A percentile compares a stretch with the other conserved stretches of the same genome.
Conservation (phyloP, 2,329 filamentous ascomycete species). For the Alternaria brassicicola region DNA sequence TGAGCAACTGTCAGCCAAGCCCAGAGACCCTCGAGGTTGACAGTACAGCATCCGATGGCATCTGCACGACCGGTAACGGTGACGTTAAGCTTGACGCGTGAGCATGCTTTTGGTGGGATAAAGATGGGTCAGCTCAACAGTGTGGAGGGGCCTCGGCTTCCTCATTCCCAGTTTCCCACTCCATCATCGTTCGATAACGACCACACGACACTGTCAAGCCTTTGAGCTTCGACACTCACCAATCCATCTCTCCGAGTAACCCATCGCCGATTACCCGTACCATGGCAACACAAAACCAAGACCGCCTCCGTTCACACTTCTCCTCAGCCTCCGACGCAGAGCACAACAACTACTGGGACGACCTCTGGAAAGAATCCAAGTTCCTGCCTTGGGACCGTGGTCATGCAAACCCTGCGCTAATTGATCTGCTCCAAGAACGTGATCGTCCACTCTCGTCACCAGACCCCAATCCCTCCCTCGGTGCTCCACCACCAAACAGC, state of each 20-base stretch:
- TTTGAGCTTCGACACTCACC: not conserved
- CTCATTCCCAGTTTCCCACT: not conserved
- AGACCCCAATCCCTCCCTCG: conserved; percentile 26
- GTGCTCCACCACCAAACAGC: conserved; percentile 18
- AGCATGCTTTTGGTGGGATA: conserved; percentile 2
- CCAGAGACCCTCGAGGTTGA: not conserved
- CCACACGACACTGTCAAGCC: not conserved
- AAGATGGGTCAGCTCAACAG: not conserved
- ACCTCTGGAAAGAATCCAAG: conserved; percentile 12
- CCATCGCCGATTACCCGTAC: not conserved
- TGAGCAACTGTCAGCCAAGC: not conserved
- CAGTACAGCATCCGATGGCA: not conserved
- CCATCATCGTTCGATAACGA: not conserved
- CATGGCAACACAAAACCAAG: conserved; percentile 41
- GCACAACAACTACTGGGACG: conserved; percentile 38
- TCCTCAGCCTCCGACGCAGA: conserved; percentile 47
- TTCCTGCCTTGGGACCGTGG: conserved; percentile 66
- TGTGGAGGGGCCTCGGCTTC: not conserved
- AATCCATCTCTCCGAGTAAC: not conserved
- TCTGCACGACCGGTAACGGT: not conserved
- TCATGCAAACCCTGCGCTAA: conserved; percentile 64
- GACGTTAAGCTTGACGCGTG: not conserved
- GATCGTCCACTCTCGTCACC: conserved; percentile 15
- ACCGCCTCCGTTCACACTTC: conserved; percentile 52
- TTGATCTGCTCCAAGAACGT: conserved; percentile 55